Evolutionary conservation across 176 grass and related monocot genomes (phyloP), one percentile per base, ranked within the genome.

Genomic region (Puccinellia tenuiflora): DNA sequence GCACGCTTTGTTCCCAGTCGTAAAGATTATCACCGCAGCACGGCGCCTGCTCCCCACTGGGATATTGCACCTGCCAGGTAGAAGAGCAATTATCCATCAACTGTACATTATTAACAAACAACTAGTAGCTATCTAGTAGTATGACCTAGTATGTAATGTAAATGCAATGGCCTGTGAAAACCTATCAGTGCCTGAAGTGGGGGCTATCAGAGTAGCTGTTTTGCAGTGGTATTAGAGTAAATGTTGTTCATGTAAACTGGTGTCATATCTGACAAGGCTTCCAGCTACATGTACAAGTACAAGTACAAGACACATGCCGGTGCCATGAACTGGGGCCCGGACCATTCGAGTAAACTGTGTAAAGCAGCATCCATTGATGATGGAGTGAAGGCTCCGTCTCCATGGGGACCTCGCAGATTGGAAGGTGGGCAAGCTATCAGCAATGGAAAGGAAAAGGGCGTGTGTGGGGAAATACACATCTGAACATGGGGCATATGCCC

Each of bases 151-250:
- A 68, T 34, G 26, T 47, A 59, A 34, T 47, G 28, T 83, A 60
- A 54, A 13, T 17, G 11, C 73, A 38, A 52, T 35, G 39, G 56
- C 42, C 39, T 85, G 73, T 33, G 46, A 83, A 79, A 83, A 79
- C 5, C 3, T 51, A 13, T 37, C 18, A 43, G 33, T 34, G 33
- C 33, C 33, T 73, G 26, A 12, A 18, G 5, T 29, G 42, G 7
- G 5, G 7, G 6, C 74, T 14, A 35, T 39, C 33, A n/a, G 13
- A 8, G 46, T 11, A 20, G 61, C 35, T 24, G 11, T 48, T 28
- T 18, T 62, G 11, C 14, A 2, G 2, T 63, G 29, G 3, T 28
- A 62, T 38, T 53, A 21, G 51, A n/a, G 30, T 6, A 51, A 48
- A 16, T 10, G 40, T 25, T 30, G 6, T 48, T 25, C 24, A 20